Conservation (phyloP, 805 yeast species). For the Alloascoidea africana region DNA sequence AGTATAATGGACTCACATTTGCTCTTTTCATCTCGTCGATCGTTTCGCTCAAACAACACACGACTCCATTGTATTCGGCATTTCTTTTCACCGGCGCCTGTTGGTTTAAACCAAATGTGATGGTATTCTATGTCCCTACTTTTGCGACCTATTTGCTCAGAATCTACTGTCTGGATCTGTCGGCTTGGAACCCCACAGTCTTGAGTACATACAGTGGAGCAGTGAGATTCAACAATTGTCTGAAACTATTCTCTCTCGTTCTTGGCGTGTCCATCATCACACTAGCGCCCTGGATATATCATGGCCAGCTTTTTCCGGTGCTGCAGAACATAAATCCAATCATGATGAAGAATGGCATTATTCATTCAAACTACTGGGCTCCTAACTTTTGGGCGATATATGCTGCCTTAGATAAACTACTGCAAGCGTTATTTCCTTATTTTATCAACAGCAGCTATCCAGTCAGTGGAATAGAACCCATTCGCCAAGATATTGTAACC, state of each 20-base stretch:
- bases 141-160: too few relatives aligned
- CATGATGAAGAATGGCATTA: constrained; percentile 70
- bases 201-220: not conserved
- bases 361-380: constrained; percentile 83
- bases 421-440: too few relatives aligned
- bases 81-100: constrained; percentile 45
- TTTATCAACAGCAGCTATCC: too few relatives aligned
- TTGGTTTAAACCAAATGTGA: constrained; percentile 68
- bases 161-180: constrained; percentile 36
- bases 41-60: too few relatives aligned
- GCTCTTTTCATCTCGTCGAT: too few relatives aligned
- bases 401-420: constrained; percentile 50
- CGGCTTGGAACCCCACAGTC: not conserved
- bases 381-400: constrained; percentile 79
- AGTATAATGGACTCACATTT: constrained; percentile 72
- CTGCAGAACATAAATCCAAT: too few relatives aligned
- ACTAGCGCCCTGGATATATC: constrained; percentile 51
- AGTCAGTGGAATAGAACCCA: too few relatives aligned
- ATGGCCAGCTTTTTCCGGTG: constrained; percentile 33
- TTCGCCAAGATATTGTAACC: too few relatives aligned
- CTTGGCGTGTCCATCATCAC: constrained; percentile 37
- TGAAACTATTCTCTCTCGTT: constrained; percentile 43
- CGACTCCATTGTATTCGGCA: constrained; percentile 48
- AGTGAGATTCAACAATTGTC: constrained; percentile 38
- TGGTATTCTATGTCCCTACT: too few relatives aligned